phyloP scores from a whole-genome alignment of 176 grass and related monocot species.

The Triticum timopheevii region DNA sequence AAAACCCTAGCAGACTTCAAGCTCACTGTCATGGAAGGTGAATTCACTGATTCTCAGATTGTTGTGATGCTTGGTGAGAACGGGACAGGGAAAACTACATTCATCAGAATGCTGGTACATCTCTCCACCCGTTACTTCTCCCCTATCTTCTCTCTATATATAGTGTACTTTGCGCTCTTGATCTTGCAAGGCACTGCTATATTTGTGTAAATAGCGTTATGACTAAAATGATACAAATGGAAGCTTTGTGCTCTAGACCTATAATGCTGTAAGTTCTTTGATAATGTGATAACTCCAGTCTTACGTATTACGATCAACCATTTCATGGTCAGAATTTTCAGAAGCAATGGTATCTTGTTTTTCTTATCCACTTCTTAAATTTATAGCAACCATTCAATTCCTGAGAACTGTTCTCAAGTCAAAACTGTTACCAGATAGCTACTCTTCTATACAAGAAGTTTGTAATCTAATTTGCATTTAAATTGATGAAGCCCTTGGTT shows the following conservation, averaged over 20 bases:
- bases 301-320: background rate
- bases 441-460: background rate
- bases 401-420: background rate
- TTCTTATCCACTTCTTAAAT: background rate
- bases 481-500: background rate
- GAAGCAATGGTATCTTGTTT: background rate
- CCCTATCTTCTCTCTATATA: background rate
- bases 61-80: conserved; percentile 97
- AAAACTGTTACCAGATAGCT: background rate
- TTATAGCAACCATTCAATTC: background rate
- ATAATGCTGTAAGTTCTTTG: background rate
- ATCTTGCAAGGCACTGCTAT: background rate
- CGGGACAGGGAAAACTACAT: conserved; percentile 91
- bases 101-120: conserved; percentile 80
- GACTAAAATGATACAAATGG: background rate
- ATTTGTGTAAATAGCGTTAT: background rate
- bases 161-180: background rate
- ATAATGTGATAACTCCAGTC: background rate
- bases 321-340: background rate
- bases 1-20: conserved; percentile 83
- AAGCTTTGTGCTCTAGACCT: background rate
- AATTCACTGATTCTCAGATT: conserved; percentile 91
- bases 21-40: conserved; percentile 67
- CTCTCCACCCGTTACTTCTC: background rate
- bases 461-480: background rate